Evolutionary conservation across 495 filamentous ascomycete genomes (phyloP).

Genomic region (Penicillium soppii): DNA sequence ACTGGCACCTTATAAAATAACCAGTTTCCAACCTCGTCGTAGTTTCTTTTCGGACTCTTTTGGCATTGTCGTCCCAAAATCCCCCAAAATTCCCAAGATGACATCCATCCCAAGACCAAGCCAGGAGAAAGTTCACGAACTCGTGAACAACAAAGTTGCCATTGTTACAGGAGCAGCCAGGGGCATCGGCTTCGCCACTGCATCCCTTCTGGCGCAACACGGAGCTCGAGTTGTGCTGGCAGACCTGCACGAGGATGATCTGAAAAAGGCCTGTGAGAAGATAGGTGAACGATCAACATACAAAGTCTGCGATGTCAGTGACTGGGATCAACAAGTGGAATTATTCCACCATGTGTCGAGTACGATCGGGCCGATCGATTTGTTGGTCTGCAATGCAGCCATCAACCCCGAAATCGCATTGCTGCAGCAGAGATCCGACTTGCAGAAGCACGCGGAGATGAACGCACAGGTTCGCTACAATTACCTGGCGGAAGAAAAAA

Average conservation of each 20-base stretch:
- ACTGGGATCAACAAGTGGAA: slow-evolving; percentile 18
- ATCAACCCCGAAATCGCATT: slow-evolving; percentile 22
- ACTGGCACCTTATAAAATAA: not conserved
- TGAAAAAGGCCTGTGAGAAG: slow-evolving; percentile 13
- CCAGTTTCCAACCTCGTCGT: not conserved
- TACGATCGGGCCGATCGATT: slow-evolving; percentile 13
- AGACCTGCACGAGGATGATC: slow-evolving; percentile 29
- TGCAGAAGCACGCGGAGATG: slow-evolving; percentile 6
- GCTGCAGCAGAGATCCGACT: slow-evolving; percentile 4
- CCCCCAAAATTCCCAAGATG: slow-evolving; percentile 4
- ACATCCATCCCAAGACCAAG: slow-evolving; percentile 13
- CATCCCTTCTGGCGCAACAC: slow-evolving; percentile 26
- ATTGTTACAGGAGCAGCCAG: slow-evolving; percentile 37
- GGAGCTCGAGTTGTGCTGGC: slow-evolving; percentile 37
- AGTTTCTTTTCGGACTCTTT: not conserved
- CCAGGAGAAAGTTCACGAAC: not conserved
- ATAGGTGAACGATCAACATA: slow-evolving; percentile 15
- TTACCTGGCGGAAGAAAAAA: slow-evolving; percentile 16
- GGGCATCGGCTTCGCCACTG: slow-evolving; percentile 33
- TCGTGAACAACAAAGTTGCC: slow-evolving; percentile 15
- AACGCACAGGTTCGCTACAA: slow-evolving; percentile 16
- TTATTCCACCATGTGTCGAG: slow-evolving; percentile 16
- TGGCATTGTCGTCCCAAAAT: too few relatives aligned
- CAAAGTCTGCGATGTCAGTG: slow-evolving; percentile 19
- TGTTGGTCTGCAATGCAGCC: slow-evolving; percentile 22